Base-by-base conservation (phyloP, 78 protist species). In the Speleostelium caveatum region DNA sequence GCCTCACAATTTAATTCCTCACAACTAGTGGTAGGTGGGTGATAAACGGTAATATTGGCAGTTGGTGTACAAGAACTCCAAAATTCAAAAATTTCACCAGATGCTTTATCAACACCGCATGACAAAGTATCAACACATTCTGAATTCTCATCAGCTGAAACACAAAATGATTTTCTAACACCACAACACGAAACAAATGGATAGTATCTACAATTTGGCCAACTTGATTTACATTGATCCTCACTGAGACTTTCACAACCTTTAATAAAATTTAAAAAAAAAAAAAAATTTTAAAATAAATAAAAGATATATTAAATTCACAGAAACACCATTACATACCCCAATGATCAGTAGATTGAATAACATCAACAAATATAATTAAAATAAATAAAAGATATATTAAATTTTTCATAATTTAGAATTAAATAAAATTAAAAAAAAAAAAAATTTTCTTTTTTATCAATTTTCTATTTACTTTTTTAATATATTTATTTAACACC, bases 151-250 rank as follows among this genome's bases (percentile, higher is more conserved):
- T 49, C 32, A 38, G 38, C 77, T 21, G 56, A 71, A 49, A 30
- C 53, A 45, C 53, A 45, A 61, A 65, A 77, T 41, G 45, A 65
- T 32, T 53, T 62, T 16, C 21, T 45, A n/a, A 22, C 21, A 24
- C 87, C 87, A 77, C 87, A 77, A 65, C 87, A 77, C 10, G 87
- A 77, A 41, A 77, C 42, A 53, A 65, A 77, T 24, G 87, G 87
- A 45, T 58, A 30, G 22, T 36, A 49, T 35, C 42, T 36, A 30
- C 87, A 77, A 1, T 49, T n/a, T n/a, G 77, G 56, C 19, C 32
- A 4, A 28, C 33, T 28, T 0, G 51, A 19, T 65, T 51, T 77
- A 65, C 87, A 77, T 45, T 77, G 56, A 14, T 62, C 49, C 35
- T 62, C 87, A 35, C 36, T 35, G 22, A 77, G 36, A 77, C 53